phyloP scores from a whole-genome alignment of 805 yeast species.

The Starmerella bacillaris region DNA sequence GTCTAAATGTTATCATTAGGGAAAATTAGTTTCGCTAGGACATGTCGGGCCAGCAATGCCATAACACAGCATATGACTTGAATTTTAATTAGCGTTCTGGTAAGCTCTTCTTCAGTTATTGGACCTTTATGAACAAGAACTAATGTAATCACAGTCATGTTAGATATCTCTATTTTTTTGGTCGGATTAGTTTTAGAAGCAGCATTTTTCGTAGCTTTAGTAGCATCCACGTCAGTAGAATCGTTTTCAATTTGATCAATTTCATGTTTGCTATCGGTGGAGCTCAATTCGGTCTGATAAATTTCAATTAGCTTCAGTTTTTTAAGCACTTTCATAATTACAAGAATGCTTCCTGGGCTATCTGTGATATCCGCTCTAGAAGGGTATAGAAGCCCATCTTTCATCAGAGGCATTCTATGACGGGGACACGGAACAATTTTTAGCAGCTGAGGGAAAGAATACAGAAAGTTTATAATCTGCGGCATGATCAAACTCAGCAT shows the following conservation, averaged over 20 bases:
- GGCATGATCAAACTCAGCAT: slow-evolving; percentile 71
- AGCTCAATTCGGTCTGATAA: slow-evolving; percentile 20
- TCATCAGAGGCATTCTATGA: slow-evolving; percentile 74
- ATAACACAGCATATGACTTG: slow-evolving; percentile 51
- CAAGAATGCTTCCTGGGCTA: slow-evolving; percentile 11
- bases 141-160: slow-evolving; percentile 76
- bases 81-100: slow-evolving; percentile 36
- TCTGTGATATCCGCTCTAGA: slow-evolving; percentile 28
- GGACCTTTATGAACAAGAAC: slow-evolving; percentile 80
- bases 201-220: too few relatives aligned
- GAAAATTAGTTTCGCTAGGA: slow-evolving; percentile 68
- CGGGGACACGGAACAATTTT: slow-evolving; percentile 84
- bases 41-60: slow-evolving; percentile 60
- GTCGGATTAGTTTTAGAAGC: too few relatives aligned
- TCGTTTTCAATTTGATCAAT: slow-evolving; percentile 6
- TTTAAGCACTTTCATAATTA: slow-evolving; percentile 31
- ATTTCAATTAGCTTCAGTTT: slow-evolving; percentile 33
- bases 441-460: slow-evolving; percentile 83
- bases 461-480: slow-evolving; percentile 75
- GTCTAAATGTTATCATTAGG: slow-evolving; percentile 54
- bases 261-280: slow-evolving; percentile 15
- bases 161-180: slow-evolving; percentile 36
- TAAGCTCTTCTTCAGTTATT: slow-evolving; percentile 60
- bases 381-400: slow-evolving; percentile 63
- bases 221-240: too few relatives aligned